Evolutionary conservation across 2,329 filamentous ascomycete genomes (phyloP).

Genomic region (Coniochaeta pulveracea): DNA sequence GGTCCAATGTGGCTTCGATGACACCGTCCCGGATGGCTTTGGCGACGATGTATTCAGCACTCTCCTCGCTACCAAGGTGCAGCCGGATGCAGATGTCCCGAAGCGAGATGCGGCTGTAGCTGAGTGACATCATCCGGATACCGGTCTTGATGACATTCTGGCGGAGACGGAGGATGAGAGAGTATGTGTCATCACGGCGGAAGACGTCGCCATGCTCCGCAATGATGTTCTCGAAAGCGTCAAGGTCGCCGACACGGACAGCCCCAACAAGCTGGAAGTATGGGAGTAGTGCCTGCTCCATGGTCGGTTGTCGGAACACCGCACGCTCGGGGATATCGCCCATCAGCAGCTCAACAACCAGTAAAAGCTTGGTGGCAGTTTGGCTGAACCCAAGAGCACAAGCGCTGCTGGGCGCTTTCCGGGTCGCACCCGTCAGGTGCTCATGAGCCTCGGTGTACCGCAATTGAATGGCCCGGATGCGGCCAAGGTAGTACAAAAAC

Average conservation of each 20-base stretch:
- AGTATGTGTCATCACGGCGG: conserved; percentile 90
- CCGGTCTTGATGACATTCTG: conserved; percentile 99
- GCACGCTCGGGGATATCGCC: conserved; percentile 94
- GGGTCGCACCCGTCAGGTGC: conserved; percentile 82
- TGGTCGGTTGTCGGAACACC: conserved; percentile 78
- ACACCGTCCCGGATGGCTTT: conserved; percentile 97
- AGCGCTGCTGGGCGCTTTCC: conserved; percentile 84
- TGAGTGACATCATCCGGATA: conserved; percentile 97
- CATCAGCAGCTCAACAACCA: conserved; percentile 96
- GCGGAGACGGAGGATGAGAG: conserved; percentile 81
- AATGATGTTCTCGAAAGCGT: conserved; percentile 83
- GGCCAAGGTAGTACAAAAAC: conserved; percentile 93
- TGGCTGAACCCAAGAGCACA: conserved; percentile 92
- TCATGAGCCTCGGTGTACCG: conserved; percentile 96
- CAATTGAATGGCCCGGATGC: conserved; percentile 91
- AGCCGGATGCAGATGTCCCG: conserved; percentile 95
- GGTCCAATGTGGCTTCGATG: conserved; percentile 88
- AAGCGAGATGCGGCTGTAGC: conserved; percentile 93
- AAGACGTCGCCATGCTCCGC: conserved; percentile 73
- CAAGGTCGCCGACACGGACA: conserved; percentile 90
- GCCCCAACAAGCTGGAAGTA: conserved; percentile 93
- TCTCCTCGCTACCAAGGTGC: conserved; percentile 89
- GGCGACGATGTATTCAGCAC: conserved; percentile 96
- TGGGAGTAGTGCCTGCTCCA: conserved; percentile 80
- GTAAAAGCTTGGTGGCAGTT: conserved; percentile 88